Conservation (phyloP, 2,329 filamentous ascomycete species). For the Cytospora chrysosperma region DNA sequence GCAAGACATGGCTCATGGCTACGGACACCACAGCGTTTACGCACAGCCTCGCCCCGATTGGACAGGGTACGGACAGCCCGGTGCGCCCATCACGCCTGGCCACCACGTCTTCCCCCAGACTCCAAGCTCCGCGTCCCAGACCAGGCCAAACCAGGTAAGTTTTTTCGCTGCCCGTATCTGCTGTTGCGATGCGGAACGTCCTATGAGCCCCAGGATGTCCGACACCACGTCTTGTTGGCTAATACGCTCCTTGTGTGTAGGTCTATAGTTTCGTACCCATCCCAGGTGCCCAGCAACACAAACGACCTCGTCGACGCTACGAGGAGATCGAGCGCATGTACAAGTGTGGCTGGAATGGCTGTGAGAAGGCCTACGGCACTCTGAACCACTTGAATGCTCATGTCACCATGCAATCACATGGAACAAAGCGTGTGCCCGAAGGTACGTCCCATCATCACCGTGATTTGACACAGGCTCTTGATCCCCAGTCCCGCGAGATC, state of each 20-base stretch:
- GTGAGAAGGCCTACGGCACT: conserved; percentile 97
- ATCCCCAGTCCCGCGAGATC: conserved; percentile 28
- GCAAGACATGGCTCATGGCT: conserved; percentile 83
- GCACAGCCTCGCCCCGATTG: conserved; percentile 69
- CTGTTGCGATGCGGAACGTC: conserved; percentile 6
- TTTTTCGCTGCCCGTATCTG: not conserved
- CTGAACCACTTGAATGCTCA: conserved; percentile 97
- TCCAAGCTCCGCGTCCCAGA: conserved; percentile 54
- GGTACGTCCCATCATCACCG: conserved; percentile 58
- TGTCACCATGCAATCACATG: conserved; percentile 98
- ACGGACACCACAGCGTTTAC: conserved; percentile 65
- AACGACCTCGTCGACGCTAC: conserved; percentile 87
- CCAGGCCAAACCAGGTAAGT: conserved; percentile 61
- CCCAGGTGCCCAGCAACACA: conserved; percentile 94
- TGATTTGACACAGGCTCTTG: not conserved
- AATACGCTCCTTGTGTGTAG: conserved; percentile 48
- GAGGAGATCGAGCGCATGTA: conserved; percentile 99
- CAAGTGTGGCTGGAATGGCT: conserved; percentile 98
- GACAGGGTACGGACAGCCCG: conserved; percentile 60
- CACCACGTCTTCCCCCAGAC: conserved; percentile 55
- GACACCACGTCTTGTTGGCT: conserved; percentile 38
- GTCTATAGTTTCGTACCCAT: conserved; percentile 98
- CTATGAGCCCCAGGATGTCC: conserved; percentile 31
- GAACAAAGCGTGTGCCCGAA: conserved; percentile 92
- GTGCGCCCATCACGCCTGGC: conserved; percentile 48